Evolutionary conservation across 768 basidiomycete genomes (phyloP), one percentile per base, ranked within the genome.

Genomic region (Auricularia sp.): DNA sequence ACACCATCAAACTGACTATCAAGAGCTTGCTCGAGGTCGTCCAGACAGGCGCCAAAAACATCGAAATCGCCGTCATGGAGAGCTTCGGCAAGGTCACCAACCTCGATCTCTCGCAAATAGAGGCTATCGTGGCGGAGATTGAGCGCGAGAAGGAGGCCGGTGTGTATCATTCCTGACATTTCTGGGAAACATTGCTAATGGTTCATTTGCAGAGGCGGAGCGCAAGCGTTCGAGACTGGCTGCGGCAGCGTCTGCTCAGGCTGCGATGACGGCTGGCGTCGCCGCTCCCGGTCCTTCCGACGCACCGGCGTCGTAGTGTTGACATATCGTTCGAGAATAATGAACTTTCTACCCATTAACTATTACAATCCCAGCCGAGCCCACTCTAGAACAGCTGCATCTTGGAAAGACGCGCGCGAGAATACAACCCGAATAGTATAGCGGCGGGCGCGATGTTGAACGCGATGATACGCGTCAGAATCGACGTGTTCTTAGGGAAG

Each of bases 21-120:
- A 98, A 98, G 80, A 90, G 89, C 73, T 79, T 99, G 70, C 80
- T 99, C 29, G 97, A 99, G 75, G 95, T 99, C 43, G 97, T 99
- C 7, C 97, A 98, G 77, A 98, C 97, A 1, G 97, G 97, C n/a
- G 97, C 97, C 3, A 98, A 98, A 81, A 99, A 99, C 76, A 98
- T 99, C 67, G 97, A 99, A 75, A 93, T 99, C 70, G 94, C 90
- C 67, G 91, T 98, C 56, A 95, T 98, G 92, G 94, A 97, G 72
- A 84, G 87, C 66, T 98, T 93, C 73, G 91, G 92, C 66, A 90
- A 94, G 77, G 85, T 96, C 63, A 91, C 92, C 56, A 93, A 88
- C 72, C 78, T 99, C 65, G 92, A 89, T 43, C 80, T 93, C 8
- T 67, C 85, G 0, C 90, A 98, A 74, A 95, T 99, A 62, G 93